phyloP scores from a whole-genome alignment of 306 rosid species.

The Glycine soja region DNA sequence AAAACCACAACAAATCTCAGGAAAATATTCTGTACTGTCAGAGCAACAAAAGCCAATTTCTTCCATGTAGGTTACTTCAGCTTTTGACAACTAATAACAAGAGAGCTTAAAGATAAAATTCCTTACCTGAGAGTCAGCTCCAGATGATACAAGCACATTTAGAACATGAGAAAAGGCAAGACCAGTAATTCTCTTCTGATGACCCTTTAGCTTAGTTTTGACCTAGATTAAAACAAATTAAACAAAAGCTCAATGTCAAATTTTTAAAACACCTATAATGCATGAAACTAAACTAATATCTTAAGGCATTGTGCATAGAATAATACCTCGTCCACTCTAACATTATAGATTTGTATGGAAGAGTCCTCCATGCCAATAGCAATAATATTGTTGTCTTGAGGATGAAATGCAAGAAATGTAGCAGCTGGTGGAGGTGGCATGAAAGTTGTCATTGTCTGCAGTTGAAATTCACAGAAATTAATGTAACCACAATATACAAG shows the following conservation, averaged over 20 bases:
- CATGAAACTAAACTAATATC: constrained; percentile 25
- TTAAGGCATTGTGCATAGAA: constrained; percentile 37
- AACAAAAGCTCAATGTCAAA: constrained; percentile 35
- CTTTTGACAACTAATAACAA: constrained; percentile 7
- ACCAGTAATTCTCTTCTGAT: constrained; percentile 99
- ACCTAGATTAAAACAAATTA: constrained; percentile 62
- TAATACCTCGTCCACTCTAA: constrained; percentile 91
- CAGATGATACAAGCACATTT: constrained; percentile 97
- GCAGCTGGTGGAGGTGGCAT: constrained; percentile 99
- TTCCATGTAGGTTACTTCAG: constrained; percentile 9
- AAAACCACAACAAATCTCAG: too few relatives aligned
- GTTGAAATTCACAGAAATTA: constrained; percentile 39
- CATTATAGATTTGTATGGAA: constrained; percentile 93
- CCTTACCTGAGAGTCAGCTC: constrained; percentile 98
- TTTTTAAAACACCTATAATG: constrained; percentile 3
- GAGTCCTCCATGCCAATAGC: constrained; percentile 99
- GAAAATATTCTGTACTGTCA: constrained; percentile 11
- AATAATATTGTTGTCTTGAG: constrained; percentile 97
- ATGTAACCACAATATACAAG: constrained; percentile 32
- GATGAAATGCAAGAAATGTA: constrained; percentile 97
- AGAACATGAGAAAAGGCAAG: constrained; percentile 88
- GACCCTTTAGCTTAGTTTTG: constrained; percentile 94
- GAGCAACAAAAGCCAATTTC: not conserved
- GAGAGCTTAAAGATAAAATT: constrained; percentile 4
- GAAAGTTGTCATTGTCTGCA: constrained; percentile 99